phyloP scores from a whole-genome alignment of 2,329 filamentous ascomycete species.

The Fusarium azukiicola region DNA sequence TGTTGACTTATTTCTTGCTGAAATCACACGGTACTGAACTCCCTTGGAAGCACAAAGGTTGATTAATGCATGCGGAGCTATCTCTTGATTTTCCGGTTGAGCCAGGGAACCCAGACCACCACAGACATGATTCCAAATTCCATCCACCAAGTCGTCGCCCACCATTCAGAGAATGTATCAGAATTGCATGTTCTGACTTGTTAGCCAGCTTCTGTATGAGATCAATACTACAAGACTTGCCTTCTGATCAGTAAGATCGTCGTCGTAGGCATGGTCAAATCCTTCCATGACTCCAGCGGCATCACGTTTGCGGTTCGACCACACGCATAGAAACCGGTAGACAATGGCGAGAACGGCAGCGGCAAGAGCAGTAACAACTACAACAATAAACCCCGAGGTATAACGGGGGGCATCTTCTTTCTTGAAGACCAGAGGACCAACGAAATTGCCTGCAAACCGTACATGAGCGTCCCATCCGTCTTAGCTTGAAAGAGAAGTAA shows the following conservation, averaged over 20 bases:
- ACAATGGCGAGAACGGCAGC: conserved; percentile 62
- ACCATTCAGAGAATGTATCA: conserved; percentile 37
- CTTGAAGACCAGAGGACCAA: conserved; percentile 67
- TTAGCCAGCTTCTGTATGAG: neutral
- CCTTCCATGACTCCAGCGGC: conserved; percentile 67
- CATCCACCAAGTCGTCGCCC: neutral
- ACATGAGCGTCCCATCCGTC: neutral
- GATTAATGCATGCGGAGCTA: neutral
- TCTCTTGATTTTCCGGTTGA: neutral
- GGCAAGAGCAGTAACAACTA: conserved; percentile 58
- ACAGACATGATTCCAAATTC: neutral
- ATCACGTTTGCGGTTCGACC: conserved; percentile 68
- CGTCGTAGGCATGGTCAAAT: conserved; percentile 74
- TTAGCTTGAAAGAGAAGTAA: neutral
- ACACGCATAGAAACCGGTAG: conserved; percentile 68
- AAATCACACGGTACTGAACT: neutral
- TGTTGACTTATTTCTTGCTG: neutral
- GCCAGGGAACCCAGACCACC: neutral
- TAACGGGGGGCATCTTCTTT: conserved; percentile 64
- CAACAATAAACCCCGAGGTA: conserved; percentile 63
- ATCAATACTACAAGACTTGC: neutral
- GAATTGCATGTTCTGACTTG: conserved; percentile 45
- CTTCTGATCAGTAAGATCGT: conserved; percentile 71
- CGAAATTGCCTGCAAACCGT: conserved; percentile 60
- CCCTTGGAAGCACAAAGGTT: neutral